Base-by-base conservation (phyloP, 495 filamentous ascomycete genomes). In the Hypoxylon cercidicola region DNA sequence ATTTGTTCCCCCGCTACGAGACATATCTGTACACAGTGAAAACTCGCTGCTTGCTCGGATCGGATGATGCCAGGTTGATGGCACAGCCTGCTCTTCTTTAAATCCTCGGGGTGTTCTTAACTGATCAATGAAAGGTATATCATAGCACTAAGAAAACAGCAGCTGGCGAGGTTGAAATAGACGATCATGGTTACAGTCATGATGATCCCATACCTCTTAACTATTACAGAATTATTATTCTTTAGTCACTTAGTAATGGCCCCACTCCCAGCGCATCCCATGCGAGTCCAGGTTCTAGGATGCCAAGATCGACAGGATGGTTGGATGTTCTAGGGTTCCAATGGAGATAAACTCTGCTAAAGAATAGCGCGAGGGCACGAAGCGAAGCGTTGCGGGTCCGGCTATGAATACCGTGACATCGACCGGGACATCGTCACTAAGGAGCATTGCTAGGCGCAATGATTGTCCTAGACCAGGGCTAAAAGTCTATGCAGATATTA, bases 401-500 rank as follows among this genome's bases (percentile, higher is more conserved):
- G 21, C 1, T 5, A 25, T 21, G n/a, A 21, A 25, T 30, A 20
- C 21, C n/a, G 18, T 18, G 4, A 8, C 9, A 1, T 7, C 30
- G 10, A n/a, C n/a, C n/a, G n/a, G n/a, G n/a, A n/a, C n/a, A n/a
- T 32, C 30, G 30, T 32, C 30, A 7, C 30, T 32, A 32, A 32
- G 3, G 30, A 32, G 9, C 30, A 32, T 51, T 51, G 18, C 47
- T 58, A 67, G 59, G 64, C 25, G 4, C 12, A 68, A 68, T 44
- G 53, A 63, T 68, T 32, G 19, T 15, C 53, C 53, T 46, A 20
- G 21, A 4, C 1, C 23, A n/a, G 6, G n/a, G 9, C 45, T 34
- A 34, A 5, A n/a, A 21, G 19, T 23, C 7, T 23, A 20, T 47
- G 12, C 11, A 47, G 13, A 19, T 47, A 19, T 18, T 18, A 43